Evolutionary conservation across 306 rosid genomes (phyloP), one percentile per base, ranked within the genome.

Genomic region (Styphnolobium japonicum): DNA sequence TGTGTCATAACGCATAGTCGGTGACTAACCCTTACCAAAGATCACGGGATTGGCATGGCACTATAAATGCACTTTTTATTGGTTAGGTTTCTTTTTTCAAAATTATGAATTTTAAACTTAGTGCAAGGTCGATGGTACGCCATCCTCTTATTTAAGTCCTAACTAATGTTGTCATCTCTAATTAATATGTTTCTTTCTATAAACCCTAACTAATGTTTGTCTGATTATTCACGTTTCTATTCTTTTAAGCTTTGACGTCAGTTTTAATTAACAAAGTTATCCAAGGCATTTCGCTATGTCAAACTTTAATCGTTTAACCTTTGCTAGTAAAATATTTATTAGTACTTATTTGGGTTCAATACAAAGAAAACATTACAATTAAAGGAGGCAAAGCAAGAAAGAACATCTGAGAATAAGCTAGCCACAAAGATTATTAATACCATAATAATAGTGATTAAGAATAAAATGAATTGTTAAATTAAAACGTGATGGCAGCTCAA

Each of bases 1-100:
- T 43, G 62, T 60, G 68, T 65, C 79, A 65, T n/a, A 53, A 61
- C 63, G 77, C 45, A 77, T 25, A 80, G 88, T 80, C 90, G 90
- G 92, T 76, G 82, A 81, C 90, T 90, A 82, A 88, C 92, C 80
- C 90, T 68, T 68, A 88, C 92, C 86, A 82, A 86, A 86, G 15
- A 81, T 79, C 80, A 78, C 75, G 79, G 79, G 64, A 71, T 76
- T 62, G 63, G 70, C 42, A 46, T 76, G 83, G 61, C 46, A 49
- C 15, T 62, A 33, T 55, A 40, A 61, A 68, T 68, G 57, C 66
- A 39, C 71, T 67, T 83, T 53, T 8, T 53, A 45, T 48, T 55
- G 23, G 51, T 64, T 73, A 42, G 29, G 66, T 52, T 34, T 19
- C 0, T 15, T 49, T 49, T 31, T 21, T 6, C 2, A 34, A 56